Evolutionary conservation across 768 basidiomycete genomes (phyloP).

Genomic region (Ramaria sp.): DNA sequence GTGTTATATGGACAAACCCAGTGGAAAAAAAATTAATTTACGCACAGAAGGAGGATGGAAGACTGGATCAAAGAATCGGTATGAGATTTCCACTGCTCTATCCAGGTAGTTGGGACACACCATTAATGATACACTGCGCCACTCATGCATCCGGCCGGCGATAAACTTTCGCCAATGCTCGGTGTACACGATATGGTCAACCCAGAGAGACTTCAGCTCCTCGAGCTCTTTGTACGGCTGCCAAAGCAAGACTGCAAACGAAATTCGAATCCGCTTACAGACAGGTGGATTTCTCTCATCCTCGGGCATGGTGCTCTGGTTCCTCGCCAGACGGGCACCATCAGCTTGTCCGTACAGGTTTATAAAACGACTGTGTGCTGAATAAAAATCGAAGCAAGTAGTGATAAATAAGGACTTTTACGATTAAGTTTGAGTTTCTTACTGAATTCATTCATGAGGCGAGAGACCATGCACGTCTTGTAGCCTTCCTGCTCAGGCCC

Average conservation of each 20-base stretch:
- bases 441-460: constrained; percentile 6
- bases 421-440: not conserved
- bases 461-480: constrained; percentile 3
- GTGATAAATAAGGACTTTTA: too few species aligned
- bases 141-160: constrained; percentile 31
- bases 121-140: constrained; percentile 31
- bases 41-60: not conserved
- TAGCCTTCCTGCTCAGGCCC: constrained; percentile 2
- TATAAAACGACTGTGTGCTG: constrained; percentile 40
- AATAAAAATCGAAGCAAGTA: not conserved
- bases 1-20: not conserved
- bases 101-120: constrained; percentile 23
- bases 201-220: constrained; percentile 36
- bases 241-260: constrained; percentile 22
- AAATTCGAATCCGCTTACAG: constrained; percentile 22
- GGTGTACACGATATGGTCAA: constrained; percentile 44
- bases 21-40: not conserved
- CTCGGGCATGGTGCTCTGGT: constrained; percentile 29
- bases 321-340: constrained; percentile 38
- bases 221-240: constrained; percentile 31
- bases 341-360: constrained; percentile 47
- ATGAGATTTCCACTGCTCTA: not conserved
- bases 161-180: constrained; percentile 48
- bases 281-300: constrained; percentile 22
- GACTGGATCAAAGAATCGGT: not conserved